Conservation (phyloP, 495 filamentous ascomycete genomes). For the Hypoxylon rickii region DNA sequence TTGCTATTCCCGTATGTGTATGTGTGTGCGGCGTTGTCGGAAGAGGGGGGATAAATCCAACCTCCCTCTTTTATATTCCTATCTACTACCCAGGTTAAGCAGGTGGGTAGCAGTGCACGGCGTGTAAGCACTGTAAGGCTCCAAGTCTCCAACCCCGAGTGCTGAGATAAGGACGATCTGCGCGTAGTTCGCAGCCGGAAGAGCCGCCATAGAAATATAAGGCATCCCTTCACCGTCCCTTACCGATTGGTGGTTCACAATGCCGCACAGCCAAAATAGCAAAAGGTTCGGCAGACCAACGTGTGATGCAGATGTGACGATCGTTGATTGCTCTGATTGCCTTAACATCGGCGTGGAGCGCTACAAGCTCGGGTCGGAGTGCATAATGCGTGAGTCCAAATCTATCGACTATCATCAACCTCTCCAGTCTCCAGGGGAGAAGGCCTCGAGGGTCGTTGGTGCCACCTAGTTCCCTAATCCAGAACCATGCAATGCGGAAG, state of each 20-base stretch:
- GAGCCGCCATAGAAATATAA: neutral
- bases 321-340: too few relatives aligned
- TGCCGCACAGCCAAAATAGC: constrained; percentile 9
- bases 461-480: too few relatives aligned
- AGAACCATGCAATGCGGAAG: too few relatives aligned
- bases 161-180: constrained; percentile 8
- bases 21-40: neutral
- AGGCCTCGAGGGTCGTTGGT: too few relatives aligned
- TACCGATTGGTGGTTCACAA: constrained; percentile 10
- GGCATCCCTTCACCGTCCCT: neutral
- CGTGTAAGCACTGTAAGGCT: constrained; percentile 1
- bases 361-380: too few relatives aligned
- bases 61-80: constrained; percentile 20
- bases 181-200: neutral
- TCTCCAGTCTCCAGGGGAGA: too few relatives aligned
- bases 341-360: too few relatives aligned
- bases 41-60: constrained; percentile 4
- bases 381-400: too few relatives aligned
- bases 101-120: neutral
- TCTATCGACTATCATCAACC: too few relatives aligned
- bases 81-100: neutral
- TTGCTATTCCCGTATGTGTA: constrained; percentile 12
- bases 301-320: constrained; percentile 27
- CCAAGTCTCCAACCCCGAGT: neutral
- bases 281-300: constrained; percentile 26